These are phyloP conservation scores for Penicillium sp. DNA, from an alignment of 2,329 filamentous ascomycete species.

Conservation along the genomic window DNA sequence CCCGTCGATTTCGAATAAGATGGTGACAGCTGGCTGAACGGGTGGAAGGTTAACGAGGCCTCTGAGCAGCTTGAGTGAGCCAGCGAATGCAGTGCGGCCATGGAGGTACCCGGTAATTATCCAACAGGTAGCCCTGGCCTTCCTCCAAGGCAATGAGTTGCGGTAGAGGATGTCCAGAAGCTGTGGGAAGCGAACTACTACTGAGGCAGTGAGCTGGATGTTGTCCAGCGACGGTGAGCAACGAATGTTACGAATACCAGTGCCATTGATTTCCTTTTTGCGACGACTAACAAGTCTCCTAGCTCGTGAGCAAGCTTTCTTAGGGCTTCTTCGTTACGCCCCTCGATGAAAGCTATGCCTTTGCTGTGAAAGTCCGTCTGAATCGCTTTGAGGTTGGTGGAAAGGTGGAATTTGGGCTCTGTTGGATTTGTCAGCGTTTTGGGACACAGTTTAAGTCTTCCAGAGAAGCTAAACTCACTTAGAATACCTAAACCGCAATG, in stretches of 20 bases:
- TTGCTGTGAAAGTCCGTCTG: conserved; percentile 12
- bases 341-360: conserved; percentile 20
- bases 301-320: conserved; percentile 11
- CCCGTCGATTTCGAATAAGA: conserved; percentile 23
- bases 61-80: conserved; percentile 19
- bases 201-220: conserved; percentile 18
- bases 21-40: conserved; percentile 3
- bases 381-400: conserved; percentile 13
- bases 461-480: conserved; percentile 1
- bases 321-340: conserved; percentile 14
- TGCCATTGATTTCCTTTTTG: conserved; percentile 16
- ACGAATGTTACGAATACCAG: conserved; percentile 22
- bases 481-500: conserved; percentile 12
- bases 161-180: conserved; percentile 15
- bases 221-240: conserved; percentile 16
- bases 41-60: conserved; percentile 15
- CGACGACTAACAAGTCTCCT: conserved; percentile 17
- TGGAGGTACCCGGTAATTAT: conserved; percentile 22
- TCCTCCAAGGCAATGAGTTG: conserved; percentile 14
- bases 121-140: conserved; percentile 20
- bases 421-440: not conserved
- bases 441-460: not conserved
- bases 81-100: conserved; percentile 18
- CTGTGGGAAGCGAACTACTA: conserved; percentile 11
- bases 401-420: conserved; percentile 14